phyloP scores from a whole-genome alignment of 75 land plant species.

The Sequoiadendron giganteum region DNA sequence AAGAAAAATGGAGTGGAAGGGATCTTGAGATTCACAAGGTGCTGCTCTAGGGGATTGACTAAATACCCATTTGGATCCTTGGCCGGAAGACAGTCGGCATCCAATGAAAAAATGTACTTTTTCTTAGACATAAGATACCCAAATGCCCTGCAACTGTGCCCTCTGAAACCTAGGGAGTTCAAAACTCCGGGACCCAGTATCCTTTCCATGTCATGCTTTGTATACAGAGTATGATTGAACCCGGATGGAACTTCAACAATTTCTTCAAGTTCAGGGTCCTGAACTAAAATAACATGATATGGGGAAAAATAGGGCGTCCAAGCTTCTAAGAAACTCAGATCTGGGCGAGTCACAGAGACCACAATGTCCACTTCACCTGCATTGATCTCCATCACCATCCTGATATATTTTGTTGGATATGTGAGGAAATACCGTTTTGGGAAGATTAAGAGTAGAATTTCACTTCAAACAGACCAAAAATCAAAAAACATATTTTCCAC shows the following conservation, averaged over 20 bases:
- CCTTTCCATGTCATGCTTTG: slow-evolving; percentile 39
- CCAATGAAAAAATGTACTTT: slow-evolving; percentile 72
- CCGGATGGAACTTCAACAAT: slow-evolving; percentile 56
- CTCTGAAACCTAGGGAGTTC: slow-evolving; percentile 38
- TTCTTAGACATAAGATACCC: slow-evolving; percentile 76
- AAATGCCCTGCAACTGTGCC: slow-evolving; percentile 63
- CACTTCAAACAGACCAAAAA: no score
- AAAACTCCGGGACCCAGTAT: slow-evolving; percentile 30
- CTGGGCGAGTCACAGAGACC: slow-evolving; percentile 49
- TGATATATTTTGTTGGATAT: background rate
- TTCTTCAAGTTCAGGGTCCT: slow-evolving; percentile 47
- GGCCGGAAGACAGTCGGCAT: slow-evolving; percentile 83
- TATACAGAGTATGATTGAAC: slow-evolving; percentile 55
- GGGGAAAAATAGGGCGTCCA: slow-evolving; percentile 57
- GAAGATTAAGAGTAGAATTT: background rate
- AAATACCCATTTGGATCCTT: slow-evolving; percentile 51
- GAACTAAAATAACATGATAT: slow-evolving; percentile 74
- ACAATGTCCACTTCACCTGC: slow-evolving; percentile 72
- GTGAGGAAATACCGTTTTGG: background rate
- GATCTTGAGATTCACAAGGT: slow-evolving; percentile 61
- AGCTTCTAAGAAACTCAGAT: slow-evolving; percentile 62
- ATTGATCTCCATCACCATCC: slow-evolving; percentile 37
- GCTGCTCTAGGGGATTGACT: slow-evolving; percentile 63
- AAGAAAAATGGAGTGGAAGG: slow-evolving; percentile 93
- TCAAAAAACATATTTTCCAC: no score